Conservation (phyloP, 495 filamentous ascomycete species). For the Aspergillus kassunensis region DNA sequence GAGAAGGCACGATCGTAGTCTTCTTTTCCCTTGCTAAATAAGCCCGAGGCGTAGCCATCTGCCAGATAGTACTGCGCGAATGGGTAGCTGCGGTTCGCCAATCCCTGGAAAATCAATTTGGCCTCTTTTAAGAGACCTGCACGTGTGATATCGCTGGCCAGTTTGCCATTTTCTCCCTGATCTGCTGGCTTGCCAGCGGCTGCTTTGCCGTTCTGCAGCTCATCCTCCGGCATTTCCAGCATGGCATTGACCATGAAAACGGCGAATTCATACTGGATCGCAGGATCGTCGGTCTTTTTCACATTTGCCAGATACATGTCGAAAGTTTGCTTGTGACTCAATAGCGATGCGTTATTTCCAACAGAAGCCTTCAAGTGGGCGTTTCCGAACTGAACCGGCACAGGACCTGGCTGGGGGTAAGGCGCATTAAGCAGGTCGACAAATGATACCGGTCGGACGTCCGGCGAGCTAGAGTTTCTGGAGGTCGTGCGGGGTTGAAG, state of each 20-base stretch:
- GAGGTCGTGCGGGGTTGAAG: slow-evolving; percentile 54
- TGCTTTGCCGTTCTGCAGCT: too few species aligned
- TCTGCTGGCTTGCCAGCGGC: slow-evolving; percentile 37
- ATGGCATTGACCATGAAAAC: slow-evolving; percentile 87
- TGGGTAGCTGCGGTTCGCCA: slow-evolving; percentile 82
- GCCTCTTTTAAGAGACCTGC: slow-evolving; percentile 80
- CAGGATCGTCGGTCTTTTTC: slow-evolving; percentile 88
- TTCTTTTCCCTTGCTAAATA: slow-evolving; percentile 89
- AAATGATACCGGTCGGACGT: slow-evolving; percentile 74
- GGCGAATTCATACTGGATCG: slow-evolving; percentile 91
- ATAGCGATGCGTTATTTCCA: slow-evolving; percentile 80
- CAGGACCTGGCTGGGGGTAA: slow-evolving; percentile 81
- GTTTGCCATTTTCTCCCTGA: slow-evolving; percentile 27
- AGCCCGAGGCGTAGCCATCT: slow-evolving; percentile 88
- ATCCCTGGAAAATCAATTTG: slow-evolving; percentile 77
- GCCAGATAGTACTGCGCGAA: slow-evolving; percentile 97
- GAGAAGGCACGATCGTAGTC: slow-evolving; percentile 89
- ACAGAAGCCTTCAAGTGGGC: slow-evolving; percentile 69
- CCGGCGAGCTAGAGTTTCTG: slow-evolving; percentile 64
- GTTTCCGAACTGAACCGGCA: slow-evolving; percentile 65
- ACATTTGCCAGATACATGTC: slow-evolving; percentile 97
- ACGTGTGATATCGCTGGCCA: slow-evolving; percentile 43
- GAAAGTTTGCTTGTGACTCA: slow-evolving; percentile 85
- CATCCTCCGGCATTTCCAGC: slow-evolving; percentile 53
- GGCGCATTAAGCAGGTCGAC: slow-evolving; percentile 83